phyloP scores from a whole-genome alignment of 2,329 filamentous ascomycete species.

The Cladosporium velox region DNA sequence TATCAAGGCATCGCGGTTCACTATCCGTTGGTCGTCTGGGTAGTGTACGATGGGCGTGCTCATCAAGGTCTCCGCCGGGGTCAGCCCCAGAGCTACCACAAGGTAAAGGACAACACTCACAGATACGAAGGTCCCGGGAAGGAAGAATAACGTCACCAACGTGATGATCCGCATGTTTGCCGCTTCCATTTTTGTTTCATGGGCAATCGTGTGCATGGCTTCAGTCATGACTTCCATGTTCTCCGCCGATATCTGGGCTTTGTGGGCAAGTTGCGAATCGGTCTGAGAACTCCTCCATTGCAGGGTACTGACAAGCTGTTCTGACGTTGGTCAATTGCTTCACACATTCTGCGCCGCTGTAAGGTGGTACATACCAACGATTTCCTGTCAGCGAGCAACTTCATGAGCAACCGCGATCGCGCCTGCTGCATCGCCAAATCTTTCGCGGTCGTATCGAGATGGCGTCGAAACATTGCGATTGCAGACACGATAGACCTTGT shows the following conservation, averaged over 20 bases:
- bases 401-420: constrained; percentile 10
- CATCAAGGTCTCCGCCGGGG: constrained; percentile 44
- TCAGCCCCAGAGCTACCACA: no score
- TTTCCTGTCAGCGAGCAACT: constrained; percentile 19
- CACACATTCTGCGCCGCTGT: no score
- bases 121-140: constrained; percentile 48
- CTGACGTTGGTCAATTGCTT: no score
- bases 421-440: constrained; percentile 20
- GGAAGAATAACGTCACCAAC: constrained; percentile 45
- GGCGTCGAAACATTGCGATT: background rate
- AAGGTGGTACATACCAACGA: no score
- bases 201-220: constrained; percentile 38
- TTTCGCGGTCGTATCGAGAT: background rate
- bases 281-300: no score
- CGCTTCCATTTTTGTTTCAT: constrained; percentile 43
- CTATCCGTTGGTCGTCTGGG: constrained; percentile 21
- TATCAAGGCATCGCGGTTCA: constrained; percentile 33
- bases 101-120: no score
- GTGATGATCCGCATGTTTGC: constrained; percentile 48
- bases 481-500: no score
- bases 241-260: no score
- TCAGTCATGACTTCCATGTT: no score
- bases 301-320: no score
- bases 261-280: no score
- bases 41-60: constrained; percentile 42